A percentile compares a stretch with the other conserved stretches of the same genome.
Evolutionary conservation across 768 basidiomycete genomes (phyloP).

Genomic region (Collybiopsis confluens): DNA sequence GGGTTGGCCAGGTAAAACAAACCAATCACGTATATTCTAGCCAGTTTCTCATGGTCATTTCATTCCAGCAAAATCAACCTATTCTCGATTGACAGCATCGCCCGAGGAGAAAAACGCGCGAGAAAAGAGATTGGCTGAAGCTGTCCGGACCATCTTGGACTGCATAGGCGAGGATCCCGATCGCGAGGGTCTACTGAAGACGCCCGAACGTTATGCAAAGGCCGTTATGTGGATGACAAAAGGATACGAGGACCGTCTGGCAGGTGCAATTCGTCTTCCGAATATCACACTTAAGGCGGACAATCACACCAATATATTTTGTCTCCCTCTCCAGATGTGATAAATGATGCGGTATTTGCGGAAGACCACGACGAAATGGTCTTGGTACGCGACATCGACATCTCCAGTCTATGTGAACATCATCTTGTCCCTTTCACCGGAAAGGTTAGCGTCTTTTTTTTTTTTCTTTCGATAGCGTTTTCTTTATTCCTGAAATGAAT

Average conservation of each 20-base stretch:
- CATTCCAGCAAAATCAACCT: slow-evolving; percentile 78
- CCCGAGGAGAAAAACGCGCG: slow-evolving; percentile 66
- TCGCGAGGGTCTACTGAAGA: slow-evolving; percentile 86
- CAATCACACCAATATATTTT: slow-evolving; percentile 6
- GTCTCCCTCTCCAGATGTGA: slow-evolving; percentile 65
- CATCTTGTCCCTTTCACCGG: slow-evolving; percentile 98
- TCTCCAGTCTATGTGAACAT: slow-evolving; percentile 97
- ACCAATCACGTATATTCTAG: not conserved
- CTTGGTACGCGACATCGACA: slow-evolving; percentile 93
- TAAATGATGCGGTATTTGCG: slow-evolving; percentile 96
- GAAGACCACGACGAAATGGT: slow-evolving; percentile 99
- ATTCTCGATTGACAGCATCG: slow-evolving; percentile 79
- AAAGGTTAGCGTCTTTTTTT: slow-evolving; percentile 54
- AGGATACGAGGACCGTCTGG: slow-evolving; percentile 94
- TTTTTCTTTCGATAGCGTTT: slow-evolving; percentile 7
- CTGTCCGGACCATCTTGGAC: slow-evolving; percentile 89
- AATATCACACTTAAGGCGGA: slow-evolving; percentile 11
- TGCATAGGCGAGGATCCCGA: slow-evolving; percentile 98
- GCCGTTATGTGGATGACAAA: slow-evolving; percentile 99
- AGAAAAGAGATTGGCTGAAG: slow-evolving; percentile 73
- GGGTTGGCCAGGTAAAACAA: slow-evolving; percentile 79
- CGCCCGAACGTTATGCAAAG: slow-evolving; percentile 94
- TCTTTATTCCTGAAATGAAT: slow-evolving; percentile 8
- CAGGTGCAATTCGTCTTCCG: slow-evolving; percentile 48
- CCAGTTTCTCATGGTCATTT: slow-evolving; percentile 6